Evolutionary conservation across 345 rosid species (phyloP).

Genomic region (Clausena lansium): DNA sequence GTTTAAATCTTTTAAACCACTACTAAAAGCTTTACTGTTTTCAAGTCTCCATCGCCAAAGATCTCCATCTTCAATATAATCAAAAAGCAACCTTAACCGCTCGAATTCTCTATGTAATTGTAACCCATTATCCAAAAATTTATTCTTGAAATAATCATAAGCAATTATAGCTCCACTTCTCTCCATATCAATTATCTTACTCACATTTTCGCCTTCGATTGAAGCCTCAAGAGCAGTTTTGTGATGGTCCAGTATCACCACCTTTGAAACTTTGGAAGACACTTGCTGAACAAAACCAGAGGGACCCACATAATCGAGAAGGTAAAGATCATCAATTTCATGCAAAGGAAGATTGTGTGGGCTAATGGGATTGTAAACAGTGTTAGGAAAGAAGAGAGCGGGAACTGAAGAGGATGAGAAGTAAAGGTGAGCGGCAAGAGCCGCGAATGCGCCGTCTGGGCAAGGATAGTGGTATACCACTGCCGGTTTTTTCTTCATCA

Average conservation of each 20-base stretch:
- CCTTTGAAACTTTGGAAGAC: slow-evolving; percentile 50
- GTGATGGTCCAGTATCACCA: slow-evolving; percentile 66
- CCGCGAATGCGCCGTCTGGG: slow-evolving; percentile 78
- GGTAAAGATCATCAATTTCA: slow-evolving; percentile 56
- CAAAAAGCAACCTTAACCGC: slow-evolving; percentile 48
- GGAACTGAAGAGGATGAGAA: slow-evolving; percentile 53
- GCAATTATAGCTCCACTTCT: slow-evolving; percentile 86
- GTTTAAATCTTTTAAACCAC: slow-evolving; percentile 60
- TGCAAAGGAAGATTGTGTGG: slow-evolving; percentile 53
- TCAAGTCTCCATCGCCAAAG: slow-evolving; percentile 74
- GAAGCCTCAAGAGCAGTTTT: slow-evolving; percentile 60
- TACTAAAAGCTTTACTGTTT: slow-evolving; percentile 66
- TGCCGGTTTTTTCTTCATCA: slow-evolving; percentile 41
- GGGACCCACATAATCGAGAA: slow-evolving; percentile 73
- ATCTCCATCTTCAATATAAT: slow-evolving; percentile 71
- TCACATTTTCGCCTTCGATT: slow-evolving; percentile 45
- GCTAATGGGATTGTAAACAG: slow-evolving; percentile 59
- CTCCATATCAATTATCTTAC: slow-evolving; percentile 48
- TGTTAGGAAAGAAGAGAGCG: slow-evolving; percentile 63
- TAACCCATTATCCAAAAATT: slow-evolving; percentile 27
- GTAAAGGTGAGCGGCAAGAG: slow-evolving; percentile 71
- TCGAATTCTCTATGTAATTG: slow-evolving; percentile 30
- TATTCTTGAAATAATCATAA: slow-evolving; percentile 61
- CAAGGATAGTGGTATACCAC: slow-evolving; percentile 77
- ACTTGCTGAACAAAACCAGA: slow-evolving; percentile 51